Percentiles rank a stretch among this genome's conserved stretches.
These are phyloP conservation scores for Microcos paniculata DNA, from an alignment of 345 rosid species.

Conservation along the genomic window DNA sequence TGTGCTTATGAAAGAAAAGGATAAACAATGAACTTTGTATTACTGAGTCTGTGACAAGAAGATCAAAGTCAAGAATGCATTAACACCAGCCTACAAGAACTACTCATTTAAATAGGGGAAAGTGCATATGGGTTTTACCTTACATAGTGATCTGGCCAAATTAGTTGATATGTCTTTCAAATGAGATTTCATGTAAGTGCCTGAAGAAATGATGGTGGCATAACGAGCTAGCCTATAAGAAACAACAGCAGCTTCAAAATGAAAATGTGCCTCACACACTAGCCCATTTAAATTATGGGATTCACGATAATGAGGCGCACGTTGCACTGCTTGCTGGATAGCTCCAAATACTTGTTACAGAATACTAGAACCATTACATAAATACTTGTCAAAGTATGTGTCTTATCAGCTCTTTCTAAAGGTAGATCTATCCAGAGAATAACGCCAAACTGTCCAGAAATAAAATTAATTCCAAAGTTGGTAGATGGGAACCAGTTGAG, in stretches of 20 bases:
- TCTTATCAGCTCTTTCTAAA: background rate
- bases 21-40: conserved; percentile 2
- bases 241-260: conserved; percentile 59
- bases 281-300: conserved; percentile 87
- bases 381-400: conserved; percentile 3
- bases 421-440: background rate
- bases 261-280: conserved; percentile 71
- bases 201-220: conserved; percentile 45
- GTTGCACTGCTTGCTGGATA: conserved; percentile 86
- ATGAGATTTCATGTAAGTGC: conserved; percentile 38
- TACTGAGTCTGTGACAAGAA: background rate
- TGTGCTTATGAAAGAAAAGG: conserved; percentile 11
- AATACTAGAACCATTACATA: conserved; percentile 16
- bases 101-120: background rate
- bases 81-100: background rate
- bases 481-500: background rate
- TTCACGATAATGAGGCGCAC: conserved; percentile 73
- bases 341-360: conserved; percentile 76
- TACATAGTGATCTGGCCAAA: conserved; percentile 78
- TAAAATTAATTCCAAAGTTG: background rate
- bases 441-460: background rate
- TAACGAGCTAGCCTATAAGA: conserved; percentile 65
- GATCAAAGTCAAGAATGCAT: conserved; percentile 3
- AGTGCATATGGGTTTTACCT: conserved; percentile 39
- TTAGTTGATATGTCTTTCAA: conserved; percentile 60